These are phyloP conservation scores for Fusarium subglutinans DNA, from an alignment of 2,329 filamentous ascomycete species.

Conservation along the genomic window DNA sequence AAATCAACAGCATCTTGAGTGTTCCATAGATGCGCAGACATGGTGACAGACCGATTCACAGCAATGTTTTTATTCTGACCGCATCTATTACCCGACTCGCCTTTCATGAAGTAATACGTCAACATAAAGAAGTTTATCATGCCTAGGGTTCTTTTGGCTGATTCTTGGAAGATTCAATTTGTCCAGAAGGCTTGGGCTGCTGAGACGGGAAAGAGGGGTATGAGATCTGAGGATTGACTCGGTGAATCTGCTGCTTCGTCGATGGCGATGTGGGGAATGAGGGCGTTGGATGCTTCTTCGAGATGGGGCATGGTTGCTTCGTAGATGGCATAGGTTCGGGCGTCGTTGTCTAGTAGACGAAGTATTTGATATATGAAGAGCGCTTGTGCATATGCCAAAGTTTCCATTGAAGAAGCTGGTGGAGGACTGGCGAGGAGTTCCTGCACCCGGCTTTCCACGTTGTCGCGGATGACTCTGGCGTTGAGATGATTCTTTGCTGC, in stretches of 20 bases:
- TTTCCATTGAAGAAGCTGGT: neutral
- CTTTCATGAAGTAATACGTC: neutral
- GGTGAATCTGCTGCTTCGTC: neutral
- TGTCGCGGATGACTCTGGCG: neutral
- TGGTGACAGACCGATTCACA: neutral
- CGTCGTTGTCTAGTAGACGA: neutral
- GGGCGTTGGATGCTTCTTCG: neutral
- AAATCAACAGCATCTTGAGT: neutral
- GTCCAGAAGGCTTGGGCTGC: neutral
- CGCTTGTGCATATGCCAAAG: neutral
- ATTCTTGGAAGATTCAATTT: neutral
- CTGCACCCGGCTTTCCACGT: neutral
- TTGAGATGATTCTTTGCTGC: neutral
- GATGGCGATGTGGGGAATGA: neutral
- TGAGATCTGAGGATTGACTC: rapidly evolving
- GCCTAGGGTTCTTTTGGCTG: neutral
- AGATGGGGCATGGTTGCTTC: slow-evolving; percentile 7
- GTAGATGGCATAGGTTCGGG: neutral
- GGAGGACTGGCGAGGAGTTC: neutral
- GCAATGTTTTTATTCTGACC: neutral
- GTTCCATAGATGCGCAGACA: slow-evolving; percentile 2
- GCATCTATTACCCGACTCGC: neutral
- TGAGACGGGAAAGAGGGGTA: neutral
- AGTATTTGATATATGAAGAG: neutral
- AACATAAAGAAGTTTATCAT: slow-evolving; percentile 1